Percentiles rank a stretch among this genome's conserved stretches.
Conservation (phyloP, 2,329 filamentous ascomycete genomes). For the Chrysosporium keratinophilum region DNA sequence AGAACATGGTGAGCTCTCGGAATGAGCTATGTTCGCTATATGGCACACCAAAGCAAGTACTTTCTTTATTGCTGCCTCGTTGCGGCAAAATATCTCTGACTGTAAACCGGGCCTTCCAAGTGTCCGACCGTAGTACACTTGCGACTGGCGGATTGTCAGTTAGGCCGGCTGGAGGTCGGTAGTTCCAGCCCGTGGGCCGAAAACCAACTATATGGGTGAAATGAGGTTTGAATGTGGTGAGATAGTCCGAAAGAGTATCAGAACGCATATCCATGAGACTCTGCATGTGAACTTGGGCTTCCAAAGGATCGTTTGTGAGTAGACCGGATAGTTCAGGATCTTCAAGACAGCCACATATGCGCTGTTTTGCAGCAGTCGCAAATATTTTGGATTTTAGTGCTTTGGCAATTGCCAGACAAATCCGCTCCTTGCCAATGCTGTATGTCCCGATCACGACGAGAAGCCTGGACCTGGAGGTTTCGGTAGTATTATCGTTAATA, state of each 20-base stretch:
- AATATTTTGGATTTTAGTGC: slow-evolving; percentile 83
- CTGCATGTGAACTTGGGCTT: slow-evolving; percentile 96
- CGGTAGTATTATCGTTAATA: not conserved
- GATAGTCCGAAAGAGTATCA: slow-evolving; percentile 81
- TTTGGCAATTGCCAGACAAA: slow-evolving; percentile 83
- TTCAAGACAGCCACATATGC: slow-evolving; percentile 73
- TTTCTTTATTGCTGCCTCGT: slow-evolving; percentile 69
- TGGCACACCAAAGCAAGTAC: slow-evolving; percentile 83
- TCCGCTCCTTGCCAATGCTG: slow-evolving; percentile 93
- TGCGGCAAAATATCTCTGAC: slow-evolving; percentile 66
- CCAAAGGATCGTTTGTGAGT: slow-evolving; percentile 67
- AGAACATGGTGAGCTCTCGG: slow-evolving; percentile 84
- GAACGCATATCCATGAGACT: slow-evolving; percentile 86
- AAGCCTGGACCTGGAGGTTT: slow-evolving; percentile 45
- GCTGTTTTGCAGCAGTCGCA: slow-evolving; percentile 69
- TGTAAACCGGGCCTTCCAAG: slow-evolving; percentile 67
- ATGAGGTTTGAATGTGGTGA: slow-evolving; percentile 65
- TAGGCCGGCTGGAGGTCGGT: slow-evolving; percentile 58
- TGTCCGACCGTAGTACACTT: slow-evolving; percentile 53
- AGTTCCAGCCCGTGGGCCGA: slow-evolving; percentile 89
- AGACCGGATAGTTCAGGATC: slow-evolving; percentile 69
- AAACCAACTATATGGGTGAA: slow-evolving; percentile 86
- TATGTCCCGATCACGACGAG: slow-evolving; percentile 94
- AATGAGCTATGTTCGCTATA: slow-evolving; percentile 96
- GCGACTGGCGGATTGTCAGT: slow-evolving; percentile 53